phyloP scores from a whole-genome alignment of 2,329 filamentous ascomycete genomes.

The Fusarium sambucinum region DNA sequence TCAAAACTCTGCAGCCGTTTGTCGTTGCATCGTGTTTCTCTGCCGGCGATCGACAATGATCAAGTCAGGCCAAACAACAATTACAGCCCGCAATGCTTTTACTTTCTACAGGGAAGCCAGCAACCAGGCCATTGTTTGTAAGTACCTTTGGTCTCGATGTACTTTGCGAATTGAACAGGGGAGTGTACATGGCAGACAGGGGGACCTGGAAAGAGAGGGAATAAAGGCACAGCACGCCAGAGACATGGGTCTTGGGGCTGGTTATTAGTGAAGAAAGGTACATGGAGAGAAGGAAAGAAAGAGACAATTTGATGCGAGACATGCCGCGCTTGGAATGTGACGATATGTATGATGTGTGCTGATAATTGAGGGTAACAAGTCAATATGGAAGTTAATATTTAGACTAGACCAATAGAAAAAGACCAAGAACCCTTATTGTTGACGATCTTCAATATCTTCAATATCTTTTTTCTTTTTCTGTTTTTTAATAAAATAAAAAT shows the following conservation, averaged over 20 bases:
- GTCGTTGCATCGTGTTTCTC: constrained; percentile 20
- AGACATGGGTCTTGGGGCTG: constrained; percentile 39
- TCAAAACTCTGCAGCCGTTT: constrained; percentile 25
- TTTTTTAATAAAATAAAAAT: constrained; percentile 4
- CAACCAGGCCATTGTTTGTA: background rate
- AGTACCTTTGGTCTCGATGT: constrained; percentile 25
- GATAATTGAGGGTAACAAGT: background rate
- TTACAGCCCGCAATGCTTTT: constrained; percentile 17
- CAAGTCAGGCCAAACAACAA: constrained; percentile 11
- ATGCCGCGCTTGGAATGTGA: constrained; percentile 29
- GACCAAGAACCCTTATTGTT: background rate
- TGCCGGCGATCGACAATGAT: constrained; percentile 34
- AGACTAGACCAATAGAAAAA: constrained; percentile 1
- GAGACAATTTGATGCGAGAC: constrained; percentile 44
- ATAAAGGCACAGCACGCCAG: constrained; percentile 38
- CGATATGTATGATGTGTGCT: background rate
- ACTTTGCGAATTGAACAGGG: constrained; percentile 30
- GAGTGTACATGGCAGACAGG: constrained; percentile 38
- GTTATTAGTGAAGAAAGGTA: background rate
- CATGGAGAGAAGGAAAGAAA: background rate
- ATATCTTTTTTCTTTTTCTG: background rate
- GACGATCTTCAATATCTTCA: background rate
- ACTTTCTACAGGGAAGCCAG: constrained; percentile 22
- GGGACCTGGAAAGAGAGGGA: constrained; percentile 19
- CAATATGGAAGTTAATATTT: background rate